Base-by-base conservation (phyloP, 371 early-diverging fungal genomes). In the Nosema muscidifuracis region DNA sequence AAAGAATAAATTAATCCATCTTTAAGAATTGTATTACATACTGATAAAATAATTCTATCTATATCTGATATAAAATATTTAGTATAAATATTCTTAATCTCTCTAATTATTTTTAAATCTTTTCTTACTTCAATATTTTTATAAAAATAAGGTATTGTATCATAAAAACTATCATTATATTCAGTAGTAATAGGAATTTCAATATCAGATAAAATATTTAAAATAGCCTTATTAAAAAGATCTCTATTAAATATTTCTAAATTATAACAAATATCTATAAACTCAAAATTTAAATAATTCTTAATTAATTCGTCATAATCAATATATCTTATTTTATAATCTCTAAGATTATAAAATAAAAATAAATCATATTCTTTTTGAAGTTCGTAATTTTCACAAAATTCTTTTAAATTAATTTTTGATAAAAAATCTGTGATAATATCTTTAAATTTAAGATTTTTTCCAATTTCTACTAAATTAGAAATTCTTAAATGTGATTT, bases 141-240 rank as follows among this genome's bases (percentile, higher is more conserved):
- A 28, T 73, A 66, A 58, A 73, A 66, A 38, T 61, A 43, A 2
- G 22, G 31, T 26, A 64, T 53, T 7, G 3, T n/a, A 28, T 40
- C 47, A 61, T 55, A 73, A 60, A 47, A 64, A 3, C n/a, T 2
- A 38, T 43, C 60, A 40, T 51, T 73, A 33, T 66, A 73, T 30
- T 44, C 51, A 2, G 55, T 33, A 42, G 66, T 66, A n/a, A 36
- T 58, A 7, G 61, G 43, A 31, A 65, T 10, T 18, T 73, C n/a
- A 22, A 30, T 9, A 20, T 15, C 26, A 13, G 22, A 4, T 3
- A 66, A 6, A 28, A n/a, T 18, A 7, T 16, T 24, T 4, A 73
- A 22, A 22, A 64, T 47, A 16, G 57, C 47, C 20, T 30, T 28
- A 15, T 44, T 55, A 33, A 66, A 28, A 18, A 13, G 0, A 16